Percentiles rank a stretch among this genome's conserved stretches.
Conservation (phyloP, 495 filamentous ascomycete genomes). For the Neurospora sp. region DNA sequence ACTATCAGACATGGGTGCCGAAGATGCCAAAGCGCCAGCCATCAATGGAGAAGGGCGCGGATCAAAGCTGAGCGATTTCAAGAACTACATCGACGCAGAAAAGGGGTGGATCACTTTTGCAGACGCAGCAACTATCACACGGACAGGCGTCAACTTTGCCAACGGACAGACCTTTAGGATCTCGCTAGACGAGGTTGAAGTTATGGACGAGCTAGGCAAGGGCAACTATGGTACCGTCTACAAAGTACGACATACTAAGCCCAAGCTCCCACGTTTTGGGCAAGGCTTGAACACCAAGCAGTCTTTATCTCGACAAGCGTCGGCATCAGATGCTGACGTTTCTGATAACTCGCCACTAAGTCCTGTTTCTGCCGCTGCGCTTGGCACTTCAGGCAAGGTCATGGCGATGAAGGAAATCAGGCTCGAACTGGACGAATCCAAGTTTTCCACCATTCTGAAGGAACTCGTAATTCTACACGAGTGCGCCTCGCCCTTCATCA, state of each 20-base stretch:
- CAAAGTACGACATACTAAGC: slow-evolving; percentile 82
- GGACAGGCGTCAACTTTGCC: slow-evolving; percentile 83
- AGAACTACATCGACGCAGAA: slow-evolving; percentile 83
- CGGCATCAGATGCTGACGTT: slow-evolving; percentile 17
- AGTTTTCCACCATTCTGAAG: slow-evolving; percentile 97
- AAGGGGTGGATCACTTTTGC: slow-evolving; percentile 87
- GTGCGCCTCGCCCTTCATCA: slow-evolving; percentile 88
- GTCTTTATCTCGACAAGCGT: slow-evolving; percentile 24
- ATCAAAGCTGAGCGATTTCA: slow-evolving; percentile 80
- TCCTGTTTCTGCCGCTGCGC: slow-evolving; percentile 9
- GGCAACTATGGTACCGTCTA: slow-evolving; percentile 98
- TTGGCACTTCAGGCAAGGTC: slow-evolving; percentile 51
- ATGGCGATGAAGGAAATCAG: slow-evolving; percentile 99
- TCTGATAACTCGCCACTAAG: slow-evolving; percentile 8
- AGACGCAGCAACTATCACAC: slow-evolving; percentile 81
- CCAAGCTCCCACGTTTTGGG: slow-evolving; percentile 67
- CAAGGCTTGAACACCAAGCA: slow-evolving; percentile 59
- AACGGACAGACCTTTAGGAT: slow-evolving; percentile 85
- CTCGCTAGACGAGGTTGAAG: slow-evolving; percentile 92
- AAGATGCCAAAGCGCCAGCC: slow-evolving; percentile 9
- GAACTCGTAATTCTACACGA: slow-evolving; percentile 94
- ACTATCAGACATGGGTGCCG: slow-evolving; percentile 20
- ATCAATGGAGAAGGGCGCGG: slow-evolving; percentile 35
- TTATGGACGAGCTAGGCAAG: slow-evolving; percentile 89
- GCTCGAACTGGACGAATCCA: slow-evolving; percentile 91